Evolutionary conservation across 331 rosid genomes (phyloP), one percentile per base, ranked within the genome.

Genomic region (Malus hybrid): DNA sequence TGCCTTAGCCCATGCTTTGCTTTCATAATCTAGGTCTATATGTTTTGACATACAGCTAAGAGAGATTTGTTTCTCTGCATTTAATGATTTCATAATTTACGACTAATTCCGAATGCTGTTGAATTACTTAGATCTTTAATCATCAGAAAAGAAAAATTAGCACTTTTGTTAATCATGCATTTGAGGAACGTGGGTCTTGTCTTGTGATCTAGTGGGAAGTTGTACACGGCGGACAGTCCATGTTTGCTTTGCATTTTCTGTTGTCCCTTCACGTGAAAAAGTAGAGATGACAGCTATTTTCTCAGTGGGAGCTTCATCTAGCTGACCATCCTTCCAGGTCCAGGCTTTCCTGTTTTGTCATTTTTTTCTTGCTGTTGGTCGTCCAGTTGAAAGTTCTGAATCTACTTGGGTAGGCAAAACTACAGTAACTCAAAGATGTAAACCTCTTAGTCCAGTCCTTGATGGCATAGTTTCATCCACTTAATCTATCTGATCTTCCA

Each of bases 261-360:
- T 62, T 69, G 70, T 6, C 79, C 61, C 26, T 48, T 73, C 89
- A 75, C 83, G 87, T 82, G 86, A 6, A 52, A 52, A 50, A 72
- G 26, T 63, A 12, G 20, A 30, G 64, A 30, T 75, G 78, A 72
- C 80, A 74, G 16, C 68, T 48, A 18, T 20, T n/a, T 57, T 50
- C 36, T 66, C 3, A 20, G 46, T 50, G 24, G 62, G 48, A 44
- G 64, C 79, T 69, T 75, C 12, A 55, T 63, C 33, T 50, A 9
- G 12, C 39, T 28, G 48, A 24, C 70, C 70, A 61, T 52, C 56
- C 64, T 70, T 66, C 65, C 56, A 62, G 71, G 46, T 1, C 46
- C 46, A 39, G 46, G 53, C 52, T 60, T 52, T 30, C n/a, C 29
- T 26, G 53, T 26, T 30, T 62, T 70, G 84, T 28, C 69, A 61